A percentile compares a stretch with the other conserved stretches of the same genome.
These are phyloP conservation scores for Protomyces macrosporus DNA, from an alignment of 1,139 yeast species.

Conservation along the genomic window DNA sequence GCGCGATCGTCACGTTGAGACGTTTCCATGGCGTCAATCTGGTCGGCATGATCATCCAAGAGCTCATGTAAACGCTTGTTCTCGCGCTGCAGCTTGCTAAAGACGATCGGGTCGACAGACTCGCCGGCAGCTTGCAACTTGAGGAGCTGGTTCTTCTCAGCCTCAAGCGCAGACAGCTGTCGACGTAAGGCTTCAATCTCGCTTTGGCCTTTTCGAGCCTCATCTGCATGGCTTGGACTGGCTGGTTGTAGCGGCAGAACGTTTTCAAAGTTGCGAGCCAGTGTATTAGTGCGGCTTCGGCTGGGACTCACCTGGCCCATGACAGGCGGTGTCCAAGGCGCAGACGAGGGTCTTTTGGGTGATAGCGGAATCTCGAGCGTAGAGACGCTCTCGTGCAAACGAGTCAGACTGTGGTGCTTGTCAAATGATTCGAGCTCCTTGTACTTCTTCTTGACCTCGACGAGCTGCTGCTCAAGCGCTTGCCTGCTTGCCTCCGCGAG, in stretches of 20 bases:
- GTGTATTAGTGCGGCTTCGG: conserved; percentile 14
- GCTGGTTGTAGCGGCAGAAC: not conserved
- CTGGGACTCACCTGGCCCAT: not conserved
- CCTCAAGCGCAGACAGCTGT: not conserved
- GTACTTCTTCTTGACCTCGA: conserved; percentile 1
- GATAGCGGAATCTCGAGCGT: conserved; percentile 6
- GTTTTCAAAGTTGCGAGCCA: conserved; percentile 16
- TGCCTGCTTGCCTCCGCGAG: conserved; percentile 1
- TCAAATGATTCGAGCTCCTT: not conserved
- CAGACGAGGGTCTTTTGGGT: conserved; percentile 10
- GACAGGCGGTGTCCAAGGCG: conserved; percentile 21
- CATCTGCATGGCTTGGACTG: not conserved
- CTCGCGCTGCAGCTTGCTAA: conserved; percentile 21
- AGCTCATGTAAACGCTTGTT: conserved; percentile 27
- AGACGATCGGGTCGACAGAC: not conserved
- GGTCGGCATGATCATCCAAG: conserved; percentile 27
- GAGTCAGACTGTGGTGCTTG: not conserved
- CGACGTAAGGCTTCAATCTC: conserved; percentile 4
- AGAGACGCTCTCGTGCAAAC: not conserved
- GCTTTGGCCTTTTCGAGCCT: not conserved
- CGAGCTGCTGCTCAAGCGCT: conserved; percentile 10
- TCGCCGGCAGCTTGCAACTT: not conserved
- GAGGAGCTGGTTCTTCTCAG: not conserved
- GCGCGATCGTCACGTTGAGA: conserved; percentile 20
- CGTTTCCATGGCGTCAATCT: conserved; percentile 23